These are phyloP conservation scores for Podospora tetraspora DNA, from an alignment of 495 filamentous ascomycete genomes.

Conservation along the genomic window DNA sequence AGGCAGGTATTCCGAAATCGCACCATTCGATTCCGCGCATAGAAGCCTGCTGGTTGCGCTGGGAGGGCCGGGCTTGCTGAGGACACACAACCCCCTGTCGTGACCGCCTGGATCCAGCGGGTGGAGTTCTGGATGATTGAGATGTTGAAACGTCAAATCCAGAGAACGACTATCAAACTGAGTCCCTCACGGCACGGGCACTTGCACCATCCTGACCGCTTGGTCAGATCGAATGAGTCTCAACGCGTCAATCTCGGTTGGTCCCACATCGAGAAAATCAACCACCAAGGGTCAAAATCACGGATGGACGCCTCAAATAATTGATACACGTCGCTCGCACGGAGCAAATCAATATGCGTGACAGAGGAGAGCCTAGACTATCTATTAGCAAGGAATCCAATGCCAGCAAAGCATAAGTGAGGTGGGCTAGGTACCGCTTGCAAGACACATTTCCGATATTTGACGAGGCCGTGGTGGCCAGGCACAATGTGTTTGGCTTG, in stretches of 20 bases:
- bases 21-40: not conserved
- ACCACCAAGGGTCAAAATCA: slow-evolving; percentile 13
- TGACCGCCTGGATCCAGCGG: not conserved
- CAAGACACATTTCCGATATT: not conserved
- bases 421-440: not conserved
- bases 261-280: slow-evolving; percentile 22
- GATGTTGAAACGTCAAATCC: not conserved
- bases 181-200: slow-evolving; percentile 5
- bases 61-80: not conserved
- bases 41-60: not conserved
- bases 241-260: slow-evolving; percentile 16
- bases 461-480: not conserved
- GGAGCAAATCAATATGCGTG: not conserved
- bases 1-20: not conserved
- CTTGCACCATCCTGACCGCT: slow-evolving; percentile 21
- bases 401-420: not conserved
- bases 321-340: slow-evolving; percentile 1
- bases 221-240: slow-evolving; percentile 19
- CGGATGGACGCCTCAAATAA: slow-evolving; percentile 11
- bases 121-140: slow-evolving; percentile 1
- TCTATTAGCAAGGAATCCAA: not conserved
- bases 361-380: not conserved
- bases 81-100: not conserved
- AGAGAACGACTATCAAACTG: slow-evolving; percentile 9
- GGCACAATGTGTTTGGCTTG: not conserved